Conservation (phyloP, 169 alveolate species). For the Theileria sp. region DNA sequence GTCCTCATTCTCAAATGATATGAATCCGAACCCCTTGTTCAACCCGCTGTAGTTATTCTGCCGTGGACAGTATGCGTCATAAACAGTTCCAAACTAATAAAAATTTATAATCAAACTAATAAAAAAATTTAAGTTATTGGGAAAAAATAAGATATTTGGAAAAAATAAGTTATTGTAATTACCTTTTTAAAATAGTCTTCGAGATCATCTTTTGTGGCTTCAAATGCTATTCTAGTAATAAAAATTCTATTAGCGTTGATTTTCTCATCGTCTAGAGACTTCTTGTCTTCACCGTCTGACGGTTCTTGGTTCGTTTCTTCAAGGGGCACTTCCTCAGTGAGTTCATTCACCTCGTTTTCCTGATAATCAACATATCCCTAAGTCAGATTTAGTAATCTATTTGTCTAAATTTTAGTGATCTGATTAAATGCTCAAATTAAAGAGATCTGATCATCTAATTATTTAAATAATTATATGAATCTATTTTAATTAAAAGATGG, state of each 20-base stretch:
- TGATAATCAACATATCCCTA: neutral
- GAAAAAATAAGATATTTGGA: too few species aligned
- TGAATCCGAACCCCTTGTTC: constrained; percentile 80
- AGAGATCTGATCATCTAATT: neutral
- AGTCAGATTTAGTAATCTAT: neutral
- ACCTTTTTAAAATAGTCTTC: constrained; percentile 70
- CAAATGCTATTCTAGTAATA: constrained; percentile 71
- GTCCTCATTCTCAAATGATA: constrained; percentile 71
- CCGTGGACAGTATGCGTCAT: constrained; percentile 65
- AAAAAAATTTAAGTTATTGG: too few species aligned
- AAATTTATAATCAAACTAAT: too few species aligned
- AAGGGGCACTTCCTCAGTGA: neutral
- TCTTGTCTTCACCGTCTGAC: constrained; percentile 11
- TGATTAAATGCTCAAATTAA: neutral
- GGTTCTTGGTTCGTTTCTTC: constrained; percentile 2
- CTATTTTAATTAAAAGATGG: neutral
- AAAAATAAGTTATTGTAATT: neutral
- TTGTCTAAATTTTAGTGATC: neutral
- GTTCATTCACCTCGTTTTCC: neutral
- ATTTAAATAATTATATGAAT: neutral
- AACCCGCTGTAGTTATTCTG: constrained; percentile 52
- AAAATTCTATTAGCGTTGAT: constrained; percentile 63
- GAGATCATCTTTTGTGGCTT: constrained; percentile 71
- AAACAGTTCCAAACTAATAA: constrained; percentile 63
- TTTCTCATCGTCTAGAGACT: constrained; percentile 37